Evolutionary conservation across 257 asterid species (phyloP).

Genomic region (Plantago ovata): DNA sequence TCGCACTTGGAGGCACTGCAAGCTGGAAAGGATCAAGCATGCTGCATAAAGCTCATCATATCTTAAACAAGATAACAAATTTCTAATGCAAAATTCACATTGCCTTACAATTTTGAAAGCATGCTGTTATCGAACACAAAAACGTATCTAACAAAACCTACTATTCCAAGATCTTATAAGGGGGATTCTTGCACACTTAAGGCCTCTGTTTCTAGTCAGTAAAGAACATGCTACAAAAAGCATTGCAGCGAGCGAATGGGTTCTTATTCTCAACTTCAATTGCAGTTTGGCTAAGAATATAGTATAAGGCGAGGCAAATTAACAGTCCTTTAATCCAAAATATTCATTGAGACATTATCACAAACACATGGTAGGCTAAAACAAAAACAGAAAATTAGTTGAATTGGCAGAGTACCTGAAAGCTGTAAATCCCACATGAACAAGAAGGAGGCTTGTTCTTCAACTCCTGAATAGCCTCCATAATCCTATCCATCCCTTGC

Average conservation of each 20-base stretch:
- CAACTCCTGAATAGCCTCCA: constrained; percentile 63
- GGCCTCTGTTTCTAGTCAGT: too few relatives aligned
- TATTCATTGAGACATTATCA: background rate
- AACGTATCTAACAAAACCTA: too few relatives aligned
- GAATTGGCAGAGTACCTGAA: constrained; percentile 25
- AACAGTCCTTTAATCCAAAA: too few relatives aligned
- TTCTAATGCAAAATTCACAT: constrained; percentile 8
- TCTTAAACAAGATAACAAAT: constrained; percentile 13
- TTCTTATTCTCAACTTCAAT: too few relatives aligned
- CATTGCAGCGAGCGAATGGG: too few relatives aligned
- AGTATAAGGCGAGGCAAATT: too few relatives aligned
- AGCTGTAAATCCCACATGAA: constrained; percentile 76
- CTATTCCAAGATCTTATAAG: too few relatives aligned
- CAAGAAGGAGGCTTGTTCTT: constrained; percentile 54
- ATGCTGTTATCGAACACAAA: too few relatives aligned
- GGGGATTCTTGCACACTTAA: too few relatives aligned
- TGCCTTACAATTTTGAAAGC: too few relatives aligned
- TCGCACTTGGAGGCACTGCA: constrained; percentile 95
- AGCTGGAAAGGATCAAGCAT: constrained; percentile 45
- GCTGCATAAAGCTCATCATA: constrained; percentile 12
- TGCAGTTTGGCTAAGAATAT: too few relatives aligned
- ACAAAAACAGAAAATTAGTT: background rate
- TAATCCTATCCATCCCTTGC: constrained; percentile 68
- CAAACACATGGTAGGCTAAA: constrained; percentile 5
- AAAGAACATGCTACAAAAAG: too few relatives aligned